These are phyloP conservation scores for Podospora tetraspora DNA, from an alignment of 495 filamentous ascomycete species.

Conservation along the genomic window DNA sequence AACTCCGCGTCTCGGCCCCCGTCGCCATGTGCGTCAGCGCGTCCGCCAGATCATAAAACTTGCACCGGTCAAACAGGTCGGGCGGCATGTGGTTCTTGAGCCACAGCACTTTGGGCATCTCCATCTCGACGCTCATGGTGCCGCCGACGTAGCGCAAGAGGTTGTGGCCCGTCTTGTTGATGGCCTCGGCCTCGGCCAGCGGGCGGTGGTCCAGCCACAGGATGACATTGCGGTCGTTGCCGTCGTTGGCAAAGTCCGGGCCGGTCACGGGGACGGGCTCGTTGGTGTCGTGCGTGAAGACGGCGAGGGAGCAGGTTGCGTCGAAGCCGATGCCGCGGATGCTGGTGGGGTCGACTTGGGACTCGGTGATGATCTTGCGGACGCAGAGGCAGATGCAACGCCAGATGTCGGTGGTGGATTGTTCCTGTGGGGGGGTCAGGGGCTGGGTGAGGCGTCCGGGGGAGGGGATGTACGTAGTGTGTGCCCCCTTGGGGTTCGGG, in stretches of 20 bases:
- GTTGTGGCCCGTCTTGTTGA: conserved; percentile 88
- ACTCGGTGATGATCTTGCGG: conserved; percentile 67
- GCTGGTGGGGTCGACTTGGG: conserved; percentile 63
- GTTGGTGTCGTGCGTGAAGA: conserved; percentile 83
- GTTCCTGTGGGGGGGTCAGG: conserved; percentile 56
- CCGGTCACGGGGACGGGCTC: conserved; percentile 84
- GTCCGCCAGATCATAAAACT: conserved; percentile 92
- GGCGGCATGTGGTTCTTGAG: conserved; percentile 97
- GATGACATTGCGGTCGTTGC: conserved; percentile 81
- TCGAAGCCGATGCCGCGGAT: conserved; percentile 93
- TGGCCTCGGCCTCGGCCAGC: conserved; percentile 77
- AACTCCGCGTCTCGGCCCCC: conserved; percentile 86
- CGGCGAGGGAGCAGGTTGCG: conserved; percentile 90
- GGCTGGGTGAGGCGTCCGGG: background rate
- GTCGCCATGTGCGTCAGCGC: conserved; percentile 94
- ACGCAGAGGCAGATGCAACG: conserved; percentile 79
- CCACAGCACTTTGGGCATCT: conserved; percentile 96
- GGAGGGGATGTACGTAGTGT: conserved; percentile 61
- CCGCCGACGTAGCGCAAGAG: conserved; percentile 94
- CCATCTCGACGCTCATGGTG: conserved; percentile 98
- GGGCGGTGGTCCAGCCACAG: conserved; percentile 93
- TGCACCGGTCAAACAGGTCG: conserved; percentile 82
- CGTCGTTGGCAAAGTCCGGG: conserved; percentile 72
- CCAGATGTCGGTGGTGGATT: conserved; percentile 98
- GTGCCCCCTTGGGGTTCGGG: conserved; percentile 61